These are phyloP conservation scores for Huiozyma naganishii DNA, from an alignment of 805 yeast species.

Conservation along the genomic window DNA sequence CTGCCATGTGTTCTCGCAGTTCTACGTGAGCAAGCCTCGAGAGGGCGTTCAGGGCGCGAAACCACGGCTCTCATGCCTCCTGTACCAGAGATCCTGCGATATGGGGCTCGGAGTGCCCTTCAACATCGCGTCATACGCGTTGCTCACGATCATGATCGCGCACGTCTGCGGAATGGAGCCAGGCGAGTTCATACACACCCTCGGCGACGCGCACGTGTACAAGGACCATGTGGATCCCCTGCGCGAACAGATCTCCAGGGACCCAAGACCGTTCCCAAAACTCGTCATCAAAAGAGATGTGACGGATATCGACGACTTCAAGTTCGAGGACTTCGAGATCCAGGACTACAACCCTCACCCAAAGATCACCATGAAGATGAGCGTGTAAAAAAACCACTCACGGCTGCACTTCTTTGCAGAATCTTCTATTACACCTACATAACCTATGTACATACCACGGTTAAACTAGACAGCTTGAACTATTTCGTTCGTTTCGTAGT, in stretches of 20 bases:
- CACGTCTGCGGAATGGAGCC: constrained; percentile 90
- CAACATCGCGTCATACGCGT: constrained; percentile 92
- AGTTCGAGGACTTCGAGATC: constrained; percentile 78
- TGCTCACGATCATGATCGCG: constrained; percentile 90
- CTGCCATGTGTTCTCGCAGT: constrained; percentile 93
- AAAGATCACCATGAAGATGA: constrained; percentile 91
- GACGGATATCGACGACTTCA: constrained; percentile 72
- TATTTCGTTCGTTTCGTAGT: constrained; percentile 29
- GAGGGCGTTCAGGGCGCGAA: constrained; percentile 27
- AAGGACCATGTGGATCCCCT: constrained; percentile 88
- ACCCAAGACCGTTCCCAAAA: constrained; percentile 74
- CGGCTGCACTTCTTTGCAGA: neutral
- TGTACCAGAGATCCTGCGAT: constrained; percentile 97
- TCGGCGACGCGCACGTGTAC: constrained; percentile 97
- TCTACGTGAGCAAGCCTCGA: constrained; percentile 77
- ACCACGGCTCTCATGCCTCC: constrained; percentile 72
- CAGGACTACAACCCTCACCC: constrained; percentile 70
- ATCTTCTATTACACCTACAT: neutral
- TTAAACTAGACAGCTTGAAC: neutral
- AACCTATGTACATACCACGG: neutral
- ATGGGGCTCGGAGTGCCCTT: constrained; percentile 99
- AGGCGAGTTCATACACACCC: constrained; percentile 87
- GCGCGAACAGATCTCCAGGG: constrained; percentile 63
- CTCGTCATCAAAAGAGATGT: constrained; percentile 60
- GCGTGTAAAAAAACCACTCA: constrained; percentile 44